Percentiles rank a stretch among this genome's conserved stretches.
Conservation (phyloP, 441 rosid species). For the Raphanus hybrid region DNA sequence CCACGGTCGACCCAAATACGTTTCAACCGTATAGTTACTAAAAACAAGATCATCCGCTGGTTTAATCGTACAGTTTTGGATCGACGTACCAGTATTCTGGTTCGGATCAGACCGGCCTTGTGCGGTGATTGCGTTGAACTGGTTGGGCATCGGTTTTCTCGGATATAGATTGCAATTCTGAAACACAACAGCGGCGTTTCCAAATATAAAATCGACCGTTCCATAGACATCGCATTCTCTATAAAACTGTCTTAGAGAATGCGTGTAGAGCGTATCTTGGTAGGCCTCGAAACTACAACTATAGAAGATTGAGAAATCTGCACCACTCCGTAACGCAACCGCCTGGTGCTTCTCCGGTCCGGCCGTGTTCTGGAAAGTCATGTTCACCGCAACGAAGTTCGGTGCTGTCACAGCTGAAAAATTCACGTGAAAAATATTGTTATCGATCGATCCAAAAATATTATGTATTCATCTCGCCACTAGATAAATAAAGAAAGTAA, state of each 20-base stretch:
- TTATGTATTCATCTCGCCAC: not conserved
- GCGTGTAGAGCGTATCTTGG: constrained; percentile 74
- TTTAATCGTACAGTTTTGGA: constrained; percentile 62
- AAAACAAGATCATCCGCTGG: constrained; percentile 55
- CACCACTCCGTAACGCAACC: constrained; percentile 62
- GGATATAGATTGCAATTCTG: constrained; percentile 71
- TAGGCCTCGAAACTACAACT: constrained; percentile 76
- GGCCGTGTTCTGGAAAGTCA: constrained; percentile 75
- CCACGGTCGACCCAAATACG: constrained; percentile 84
- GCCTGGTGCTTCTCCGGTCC: constrained; percentile 73
- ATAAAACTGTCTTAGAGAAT: constrained; percentile 74
- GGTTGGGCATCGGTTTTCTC: constrained; percentile 59
- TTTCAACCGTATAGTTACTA: constrained; percentile 44
- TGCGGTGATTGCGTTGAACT: constrained; percentile 51
- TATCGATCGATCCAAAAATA: not conserved
- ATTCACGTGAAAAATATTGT: not conserved
- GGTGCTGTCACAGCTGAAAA: constrained; percentile 54
- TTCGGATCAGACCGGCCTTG: constrained; percentile 75
- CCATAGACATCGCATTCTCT: constrained; percentile 74
- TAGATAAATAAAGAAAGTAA: not conserved
- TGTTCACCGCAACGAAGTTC: constrained; percentile 65
- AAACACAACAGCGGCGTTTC: constrained; percentile 75
- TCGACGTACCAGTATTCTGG: constrained; percentile 78
- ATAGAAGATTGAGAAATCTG: constrained; percentile 65
- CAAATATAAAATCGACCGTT: constrained; percentile 80